Evolutionary conservation across 768 basidiomycete genomes (phyloP).

Genomic region (Lactarius hengduanensis): DNA sequence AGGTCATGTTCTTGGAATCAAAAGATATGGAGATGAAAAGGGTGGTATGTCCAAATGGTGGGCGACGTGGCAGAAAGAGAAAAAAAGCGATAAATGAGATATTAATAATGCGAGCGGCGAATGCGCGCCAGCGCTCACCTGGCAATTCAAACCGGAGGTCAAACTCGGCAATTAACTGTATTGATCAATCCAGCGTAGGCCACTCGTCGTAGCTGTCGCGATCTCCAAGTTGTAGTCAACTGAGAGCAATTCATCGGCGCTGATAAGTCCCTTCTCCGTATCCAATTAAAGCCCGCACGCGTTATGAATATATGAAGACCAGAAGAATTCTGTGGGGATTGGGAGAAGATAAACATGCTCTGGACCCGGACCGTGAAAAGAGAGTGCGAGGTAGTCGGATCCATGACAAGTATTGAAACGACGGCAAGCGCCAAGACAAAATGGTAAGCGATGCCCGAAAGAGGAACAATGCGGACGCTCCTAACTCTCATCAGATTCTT

Average conservation of each 20-base stretch:
- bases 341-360: neutral
- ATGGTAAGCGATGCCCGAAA: neutral
- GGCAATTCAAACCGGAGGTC: neutral
- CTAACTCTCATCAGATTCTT: neutral
- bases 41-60: neutral
- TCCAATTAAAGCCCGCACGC: neutral
- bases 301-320: neutral
- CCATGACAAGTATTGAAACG: no score
- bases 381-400: neutral
- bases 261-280: neutral
- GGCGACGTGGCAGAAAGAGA: neutral
- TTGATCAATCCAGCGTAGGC: neutral
- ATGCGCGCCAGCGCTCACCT: neutral
- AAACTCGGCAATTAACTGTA: no score
- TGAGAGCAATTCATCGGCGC: no score
- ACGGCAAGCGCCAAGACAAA: no score
- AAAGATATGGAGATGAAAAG: neutral
- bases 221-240: neutral
- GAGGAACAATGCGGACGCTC: neutral
- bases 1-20: neutral
- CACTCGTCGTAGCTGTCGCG: neutral
- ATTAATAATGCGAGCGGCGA: neutral
- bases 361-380: slow-evolving; percentile 4
- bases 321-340: neutral
- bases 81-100: neutral